phyloP scores from a whole-genome alignment of 345 rosid species.

The Diplotaxis tenuifolia region DNA sequence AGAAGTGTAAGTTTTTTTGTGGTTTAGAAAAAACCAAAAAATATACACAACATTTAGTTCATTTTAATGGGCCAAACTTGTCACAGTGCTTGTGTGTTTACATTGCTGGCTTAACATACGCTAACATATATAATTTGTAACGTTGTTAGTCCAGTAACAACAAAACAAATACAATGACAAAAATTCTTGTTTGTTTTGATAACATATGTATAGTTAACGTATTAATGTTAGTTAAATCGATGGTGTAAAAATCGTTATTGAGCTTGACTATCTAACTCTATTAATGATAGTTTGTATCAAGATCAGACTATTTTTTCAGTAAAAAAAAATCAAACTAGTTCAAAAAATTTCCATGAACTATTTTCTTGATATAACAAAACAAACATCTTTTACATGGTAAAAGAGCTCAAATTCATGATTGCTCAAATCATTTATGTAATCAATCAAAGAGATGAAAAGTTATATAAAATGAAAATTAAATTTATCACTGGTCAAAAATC shows the following conservation, averaged over 20 bases:
- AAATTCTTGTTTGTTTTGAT: too few species aligned
- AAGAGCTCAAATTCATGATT: too few species aligned
- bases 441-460: neutral
- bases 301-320: neutral
- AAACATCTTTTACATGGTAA: neutral
- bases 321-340: too few species aligned
- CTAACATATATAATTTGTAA: neutral
- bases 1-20: constrained; percentile 1
- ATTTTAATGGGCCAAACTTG: neutral
- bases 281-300: neutral
- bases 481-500: neutral
- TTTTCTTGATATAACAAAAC: neutral
- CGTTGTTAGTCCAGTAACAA: too few species aligned
- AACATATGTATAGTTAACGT: neutral
- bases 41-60: neutral
- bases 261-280: neutral
- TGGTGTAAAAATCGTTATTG: neutral
- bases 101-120: neutral
- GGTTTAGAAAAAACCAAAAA: neutral
- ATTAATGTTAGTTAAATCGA: neutral
- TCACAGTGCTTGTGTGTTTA: neutral
- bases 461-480: neutral
- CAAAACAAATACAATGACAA: too few species aligned
- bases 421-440: neutral
- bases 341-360: neutral